Evolutionary conservation across 164 flowering plant species (phyloP).

Genomic region (Aristolochia fimbriata): DNA sequence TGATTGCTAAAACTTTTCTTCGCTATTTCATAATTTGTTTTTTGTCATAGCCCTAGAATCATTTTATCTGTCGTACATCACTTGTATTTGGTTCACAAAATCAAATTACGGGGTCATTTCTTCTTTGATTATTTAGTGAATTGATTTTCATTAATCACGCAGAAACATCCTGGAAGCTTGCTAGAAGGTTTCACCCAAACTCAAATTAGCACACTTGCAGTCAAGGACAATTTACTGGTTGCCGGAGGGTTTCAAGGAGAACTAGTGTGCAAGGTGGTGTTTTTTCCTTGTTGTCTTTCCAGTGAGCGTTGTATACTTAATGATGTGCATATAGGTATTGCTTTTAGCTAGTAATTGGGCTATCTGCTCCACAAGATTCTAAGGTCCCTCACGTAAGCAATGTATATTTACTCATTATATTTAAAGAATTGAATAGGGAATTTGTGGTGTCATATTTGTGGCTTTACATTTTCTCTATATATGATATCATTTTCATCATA

Average conservation of each 20-base stretch:
- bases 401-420: neutral
- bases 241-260: conserved; percentile 84
- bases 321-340: neutral
- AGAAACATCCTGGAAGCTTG: conserved; percentile 59
- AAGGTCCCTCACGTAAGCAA: neutral
- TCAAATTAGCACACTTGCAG: conserved; percentile 60
- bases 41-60: neutral
- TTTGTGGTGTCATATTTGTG: too few species aligned
- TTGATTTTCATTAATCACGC: conserved; percentile 5
- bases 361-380: too few species aligned
- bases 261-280: conserved; percentile 73
- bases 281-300: neutral
- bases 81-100: too few species aligned
- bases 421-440: too few species aligned
- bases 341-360: too few species aligned
- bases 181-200: conserved; percentile 61
- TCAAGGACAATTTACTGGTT: conserved; percentile 50
- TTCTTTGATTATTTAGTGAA: neutral
- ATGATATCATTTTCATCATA: too few species aligned
- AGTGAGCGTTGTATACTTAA: too few species aligned
- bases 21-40: neutral
- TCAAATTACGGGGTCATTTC: neutral
- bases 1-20: neutral
- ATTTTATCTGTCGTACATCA: too few species aligned
- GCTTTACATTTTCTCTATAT: too few species aligned